Percentiles rank a stretch among this genome's conserved stretches.
These are phyloP conservation scores for Graphilbum ipis-grandicollis DNA, from an alignment of 2,329 filamentous ascomycete genomes.

Conservation along the genomic window DNA sequence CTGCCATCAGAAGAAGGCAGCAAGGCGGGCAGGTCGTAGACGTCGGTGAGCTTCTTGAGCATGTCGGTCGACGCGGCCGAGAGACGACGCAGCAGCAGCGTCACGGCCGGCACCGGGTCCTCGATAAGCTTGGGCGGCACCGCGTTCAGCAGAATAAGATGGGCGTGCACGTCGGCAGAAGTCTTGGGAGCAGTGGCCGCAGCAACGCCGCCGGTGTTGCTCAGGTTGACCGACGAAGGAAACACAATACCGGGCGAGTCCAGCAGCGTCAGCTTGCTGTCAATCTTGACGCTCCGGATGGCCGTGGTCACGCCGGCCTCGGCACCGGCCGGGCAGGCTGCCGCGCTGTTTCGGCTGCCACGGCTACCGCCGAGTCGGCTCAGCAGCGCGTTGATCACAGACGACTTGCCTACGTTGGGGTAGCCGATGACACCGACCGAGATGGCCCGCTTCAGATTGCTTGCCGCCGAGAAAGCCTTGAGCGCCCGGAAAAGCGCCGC, in stretches of 20 bases:
- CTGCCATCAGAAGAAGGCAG: conserved; percentile 42
- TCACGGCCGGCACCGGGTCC: conserved; percentile 77
- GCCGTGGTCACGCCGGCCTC: conserved; percentile 86
- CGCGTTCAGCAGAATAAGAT: conserved; percentile 76
- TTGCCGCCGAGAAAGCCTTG: conserved; percentile 70
- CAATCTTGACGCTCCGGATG: conserved; percentile 79
- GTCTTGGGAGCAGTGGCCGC: conserved; percentile 34
- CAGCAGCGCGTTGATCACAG: conserved; percentile 84
- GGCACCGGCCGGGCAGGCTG: conserved; percentile 71
- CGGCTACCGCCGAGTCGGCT: conserved; percentile 53
- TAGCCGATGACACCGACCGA: conserved; percentile 91
- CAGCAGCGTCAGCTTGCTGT: conserved; percentile 83
- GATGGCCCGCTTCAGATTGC: conserved; percentile 74
- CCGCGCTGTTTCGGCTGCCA: conserved; percentile 35
- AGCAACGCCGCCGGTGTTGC: conserved; percentile 13
- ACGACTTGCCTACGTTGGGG: conserved; percentile 91
- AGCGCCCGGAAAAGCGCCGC: conserved; percentile 73
- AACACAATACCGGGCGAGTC: conserved; percentile 94
- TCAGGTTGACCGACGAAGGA: conserved; percentile 47
- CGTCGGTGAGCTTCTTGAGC: conserved; percentile 59
- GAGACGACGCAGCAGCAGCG: conserved; percentile 66
- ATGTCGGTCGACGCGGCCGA: conserved; percentile 56
- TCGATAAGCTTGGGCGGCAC: conserved; percentile 88
- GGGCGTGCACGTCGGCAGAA: conserved; percentile 57
- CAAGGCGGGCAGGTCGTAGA: conserved; percentile 73